Evolutionary conservation across 805 yeast species (phyloP), one percentile per base, ranked within the genome.

Genomic region (Monosporozyma aerobia): DNA sequence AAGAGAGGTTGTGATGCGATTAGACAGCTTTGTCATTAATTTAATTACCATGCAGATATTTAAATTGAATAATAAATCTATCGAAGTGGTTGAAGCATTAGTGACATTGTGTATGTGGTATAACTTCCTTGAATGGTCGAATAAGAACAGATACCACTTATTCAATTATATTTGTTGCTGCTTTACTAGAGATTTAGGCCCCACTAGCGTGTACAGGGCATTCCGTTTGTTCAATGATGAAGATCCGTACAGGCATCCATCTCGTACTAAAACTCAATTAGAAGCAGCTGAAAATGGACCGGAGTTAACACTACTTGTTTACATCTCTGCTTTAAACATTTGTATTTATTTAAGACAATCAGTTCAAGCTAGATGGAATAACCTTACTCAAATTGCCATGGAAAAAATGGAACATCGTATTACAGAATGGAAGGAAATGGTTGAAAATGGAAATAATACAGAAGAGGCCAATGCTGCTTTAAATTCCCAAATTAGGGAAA

Each of bases 101-200:
- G 63, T 85, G 19, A 61, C 87, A 5, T 71, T 85, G 50, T 77
- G 85, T 27, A 67, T 83, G 30, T 90, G 96, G 96, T 89, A 88
- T 63, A 87, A 85, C 57, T 79, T 87, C 3, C 87, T 96, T 0
- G 96, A 88, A 66, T 72, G 87, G 59, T 86, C 87, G 57, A 86
- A 82, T 57, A 86, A 85, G 59, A 79, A 95, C 53, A 78, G 95
- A 48, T 82, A 83, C 57, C 94, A 87, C 63, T 71, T 88, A 50
- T 75, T 87, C 56, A 79, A 81, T 51, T 72, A 79, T 13, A 71
- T 87, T 23, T 81, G 90, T 50, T 79, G 83, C 13, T 74, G 85
- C 3, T 73, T 90, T 67, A 76, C 86, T 1, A 84, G 81, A 59
- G 97, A 90, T 64, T 69, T 90, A 51, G 95, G 95, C 0, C 74